These are phyloP conservation scores for Gentiana dahurica DNA, from an alignment of 257 asterid genomes.

Conservation along the genomic window DNA sequence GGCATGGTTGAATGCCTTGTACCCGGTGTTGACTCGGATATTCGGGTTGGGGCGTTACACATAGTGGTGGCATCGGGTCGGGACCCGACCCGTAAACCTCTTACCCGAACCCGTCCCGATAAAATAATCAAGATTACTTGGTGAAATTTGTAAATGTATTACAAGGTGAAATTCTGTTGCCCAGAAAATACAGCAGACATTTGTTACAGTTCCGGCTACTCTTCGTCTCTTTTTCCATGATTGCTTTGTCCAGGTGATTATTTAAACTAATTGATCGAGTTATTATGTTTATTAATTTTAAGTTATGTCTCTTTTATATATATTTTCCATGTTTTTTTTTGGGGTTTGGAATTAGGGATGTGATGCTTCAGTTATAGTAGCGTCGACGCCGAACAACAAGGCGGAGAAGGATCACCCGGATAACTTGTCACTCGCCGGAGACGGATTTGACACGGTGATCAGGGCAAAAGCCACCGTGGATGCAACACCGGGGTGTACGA, in stretches of 20 bases:
- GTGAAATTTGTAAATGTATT: too few relatives aligned
- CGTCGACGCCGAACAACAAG: conserved; percentile 48
- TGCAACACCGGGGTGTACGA: conserved; percentile 41
- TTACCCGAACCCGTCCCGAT: too few relatives aligned
- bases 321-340: too few relatives aligned
- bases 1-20: too few relatives aligned
- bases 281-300: too few relatives aligned
- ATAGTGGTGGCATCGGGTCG: too few relatives aligned
- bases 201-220: conserved; percentile 53
- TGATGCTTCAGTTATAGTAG: conserved; percentile 67
- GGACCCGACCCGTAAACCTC: too few relatives aligned
- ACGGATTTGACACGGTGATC: conserved; percentile 79
- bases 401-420: conserved; percentile 87
- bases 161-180: conserved; percentile 24
- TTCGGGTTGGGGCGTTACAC: too few relatives aligned
- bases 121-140: too few relatives aligned
- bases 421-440: conserved; percentile 89
- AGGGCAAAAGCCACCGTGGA: conserved; percentile 82
- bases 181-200: conserved; percentile 47
- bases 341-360: conserved; percentile 42
- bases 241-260: conserved; percentile 47
- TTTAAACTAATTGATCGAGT: too few relatives aligned
- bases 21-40: too few relatives aligned
- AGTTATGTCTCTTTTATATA: too few relatives aligned
- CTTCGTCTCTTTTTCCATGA: conserved; percentile 87